Base-by-base conservation (phyloP, 129 eudicot species). In the Deinandra increscens region DNA sequence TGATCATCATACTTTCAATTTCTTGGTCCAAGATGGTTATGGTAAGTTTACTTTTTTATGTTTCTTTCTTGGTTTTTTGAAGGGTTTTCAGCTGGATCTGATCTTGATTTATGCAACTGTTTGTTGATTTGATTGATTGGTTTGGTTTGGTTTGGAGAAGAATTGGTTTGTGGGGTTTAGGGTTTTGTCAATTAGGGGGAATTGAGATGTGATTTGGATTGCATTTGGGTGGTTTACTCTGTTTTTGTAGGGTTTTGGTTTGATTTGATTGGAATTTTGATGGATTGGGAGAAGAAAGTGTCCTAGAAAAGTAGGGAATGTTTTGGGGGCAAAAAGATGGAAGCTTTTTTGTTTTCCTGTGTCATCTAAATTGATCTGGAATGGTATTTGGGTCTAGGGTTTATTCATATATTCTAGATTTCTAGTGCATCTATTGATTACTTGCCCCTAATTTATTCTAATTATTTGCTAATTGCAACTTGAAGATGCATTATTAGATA, bases 1-100 rank as follows among this genome's bases (percentile, higher is more conserved):
- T 37, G 95, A 87, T 81, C 91, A 84, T 74, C 95, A 87, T 76
- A 84, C 88, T 14, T 90, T 90, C 63, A 90, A 90, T 80, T 90
- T 87, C 82, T 75, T 90, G 55, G 95, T 85, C 38, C 89, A 90
- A 80, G 94, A 87, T 79, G 97, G 97, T 20, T 90, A 87, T 23
- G 89, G 97, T 90, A 81, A 68, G 8, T 8, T n/a, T n/a, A n/a
- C n/a, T n/a, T n/a, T n/a, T n/a, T n/a, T 56, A 23, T 22, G 23
- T 49, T 49, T 42, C 6, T 17, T 43, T 48, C 10, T 11, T 22
- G 8, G 39, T 22, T 46, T 68, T 60, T 55, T 60, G 29, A 6
- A 13, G 59, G 59, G 12, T 62, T 70, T 65, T 36, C 15, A 39
- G 75, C 46, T 76, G 75, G 81, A 76, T 76, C 81, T 76, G 81